Evolutionary conservation across 139 green algal genomes (phyloP).

Genomic region (Gonium pectorale): DNA sequence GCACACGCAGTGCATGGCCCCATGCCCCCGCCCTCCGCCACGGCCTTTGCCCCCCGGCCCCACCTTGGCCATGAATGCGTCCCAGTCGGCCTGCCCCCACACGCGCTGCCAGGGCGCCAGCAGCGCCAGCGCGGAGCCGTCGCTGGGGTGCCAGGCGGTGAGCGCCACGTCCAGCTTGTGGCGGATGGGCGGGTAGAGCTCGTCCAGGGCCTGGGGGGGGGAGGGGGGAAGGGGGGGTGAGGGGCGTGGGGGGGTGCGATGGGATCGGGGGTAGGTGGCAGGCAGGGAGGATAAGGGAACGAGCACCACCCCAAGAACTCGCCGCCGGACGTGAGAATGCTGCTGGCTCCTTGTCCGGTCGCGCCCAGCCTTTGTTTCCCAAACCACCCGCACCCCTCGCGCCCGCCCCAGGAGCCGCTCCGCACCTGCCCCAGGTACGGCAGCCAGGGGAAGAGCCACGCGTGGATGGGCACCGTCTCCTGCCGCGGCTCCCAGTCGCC

Average conservation of each 20-base stretch:
- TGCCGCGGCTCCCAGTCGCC: conserved; percentile 89
- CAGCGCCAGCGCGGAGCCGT: conserved; percentile 81
- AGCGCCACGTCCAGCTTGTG: conserved; percentile 83
- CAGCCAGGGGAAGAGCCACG: conserved; percentile 98
- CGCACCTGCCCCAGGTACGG: conserved; percentile 71
- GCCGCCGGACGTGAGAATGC: too few relatives aligned
- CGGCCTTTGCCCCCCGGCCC: too few relatives aligned
- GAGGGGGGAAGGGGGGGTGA: not conserved
- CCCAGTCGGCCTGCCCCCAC: conserved; percentile 87
- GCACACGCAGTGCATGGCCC: too few relatives aligned
- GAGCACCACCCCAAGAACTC: too few relatives aligned
- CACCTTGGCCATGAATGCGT: conserved; percentile 53
- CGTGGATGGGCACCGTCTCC: conserved; percentile 91
- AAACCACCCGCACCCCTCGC: not conserved
- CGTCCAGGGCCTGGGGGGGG: conserved; percentile 62
- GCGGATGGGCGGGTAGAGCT: conserved; percentile 91
- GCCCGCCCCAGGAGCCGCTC: not conserved
- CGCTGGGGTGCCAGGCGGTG: conserved; percentile 87
- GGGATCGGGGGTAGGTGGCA: too few relatives aligned
- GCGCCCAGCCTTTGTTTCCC: too few relatives aligned
- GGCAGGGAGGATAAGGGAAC: too few relatives aligned
- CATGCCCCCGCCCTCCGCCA: too few relatives aligned
- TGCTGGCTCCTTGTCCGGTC: too few relatives aligned
- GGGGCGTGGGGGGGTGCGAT: not conserved
- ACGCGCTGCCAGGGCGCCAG: conserved; percentile 90